Conservation (phyloP, 2,329 filamentous ascomycete species). For the Coniella lustricola region DNA sequence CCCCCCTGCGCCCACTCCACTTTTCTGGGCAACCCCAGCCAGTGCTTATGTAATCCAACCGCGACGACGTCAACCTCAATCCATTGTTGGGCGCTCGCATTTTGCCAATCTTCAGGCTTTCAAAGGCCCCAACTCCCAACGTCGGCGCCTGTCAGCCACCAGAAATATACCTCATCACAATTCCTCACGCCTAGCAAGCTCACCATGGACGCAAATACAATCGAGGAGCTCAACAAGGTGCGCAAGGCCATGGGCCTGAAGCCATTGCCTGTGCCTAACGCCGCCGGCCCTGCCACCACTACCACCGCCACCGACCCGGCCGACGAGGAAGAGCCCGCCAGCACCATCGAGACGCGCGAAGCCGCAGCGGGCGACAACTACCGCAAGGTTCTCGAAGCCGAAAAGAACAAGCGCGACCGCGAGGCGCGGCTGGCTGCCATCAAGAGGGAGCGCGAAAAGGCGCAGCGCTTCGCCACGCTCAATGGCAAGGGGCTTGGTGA, state of each 20-base stretch:
- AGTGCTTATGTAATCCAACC: no score
- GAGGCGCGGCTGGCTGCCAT: slow-evolving; percentile 77
- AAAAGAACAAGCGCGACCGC: slow-evolving; percentile 68
- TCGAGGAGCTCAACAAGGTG: slow-evolving; percentile 91
- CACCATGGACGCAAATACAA: slow-evolving; percentile 61
- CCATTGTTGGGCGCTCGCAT: no score
- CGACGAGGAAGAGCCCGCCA: slow-evolving; percentile 63
- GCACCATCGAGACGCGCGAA: slow-evolving; percentile 76
- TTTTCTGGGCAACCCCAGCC: no score
- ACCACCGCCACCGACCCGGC: slow-evolving; percentile 35
- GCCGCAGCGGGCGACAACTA: slow-evolving; percentile 70
- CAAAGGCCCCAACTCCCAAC: neutral
- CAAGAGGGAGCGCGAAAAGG: slow-evolving; percentile 79
- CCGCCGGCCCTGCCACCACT: slow-evolving; percentile 29
- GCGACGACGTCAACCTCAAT: neutral
- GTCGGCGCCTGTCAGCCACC: no score
- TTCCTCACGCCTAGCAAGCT: neutral
- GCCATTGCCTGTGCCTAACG: slow-evolving; percentile 76
- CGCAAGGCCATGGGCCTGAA: slow-evolving; percentile 84
- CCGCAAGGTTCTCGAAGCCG: slow-evolving; percentile 57
- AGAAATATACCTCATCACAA: no score
- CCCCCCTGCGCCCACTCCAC: no score
- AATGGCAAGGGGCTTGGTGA: slow-evolving; percentile 84
- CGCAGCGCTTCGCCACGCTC: slow-evolving; percentile 66
- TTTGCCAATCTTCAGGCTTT: neutral